Evolutionary conservation across 768 basidiomycete genomes (phyloP).

Genomic region (Daedaleopsis nitida): DNA sequence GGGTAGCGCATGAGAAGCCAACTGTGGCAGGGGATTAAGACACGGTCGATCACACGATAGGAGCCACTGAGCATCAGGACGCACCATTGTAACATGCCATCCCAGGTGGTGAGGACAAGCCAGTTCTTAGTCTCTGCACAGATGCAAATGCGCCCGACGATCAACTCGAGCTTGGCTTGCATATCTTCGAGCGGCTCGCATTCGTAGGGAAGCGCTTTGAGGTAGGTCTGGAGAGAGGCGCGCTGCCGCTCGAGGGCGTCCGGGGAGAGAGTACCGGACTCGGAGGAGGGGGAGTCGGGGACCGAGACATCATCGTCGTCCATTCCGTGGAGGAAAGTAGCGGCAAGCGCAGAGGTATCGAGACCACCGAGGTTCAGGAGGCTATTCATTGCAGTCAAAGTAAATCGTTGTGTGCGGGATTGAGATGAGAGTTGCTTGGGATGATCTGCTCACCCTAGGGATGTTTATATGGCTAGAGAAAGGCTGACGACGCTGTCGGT

Average conservation of each 20-base stretch:
- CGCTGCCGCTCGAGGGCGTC: constrained; percentile 57
- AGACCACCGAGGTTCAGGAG: constrained; percentile 14
- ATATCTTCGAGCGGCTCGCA: constrained; percentile 74
- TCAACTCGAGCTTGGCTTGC: constrained; percentile 66
- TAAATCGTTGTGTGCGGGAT: constrained; percentile 12
- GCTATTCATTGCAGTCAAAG: constrained; percentile 4
- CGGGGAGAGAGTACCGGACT: constrained; percentile 29
- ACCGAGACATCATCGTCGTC: constrained; percentile 61
- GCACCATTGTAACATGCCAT: constrained; percentile 78
- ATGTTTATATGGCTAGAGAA: constrained; percentile 8
- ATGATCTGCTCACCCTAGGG: constrained; percentile 16
- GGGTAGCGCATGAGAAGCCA: constrained; percentile 86
- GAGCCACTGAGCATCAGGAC: constrained; percentile 19
- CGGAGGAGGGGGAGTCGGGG: constrained; percentile 43
- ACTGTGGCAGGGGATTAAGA: constrained; percentile 37
- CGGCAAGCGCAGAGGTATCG: background rate
- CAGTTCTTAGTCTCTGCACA: constrained; percentile 79
- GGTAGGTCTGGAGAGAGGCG: constrained; percentile 63
- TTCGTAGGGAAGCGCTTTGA: constrained; percentile 70
- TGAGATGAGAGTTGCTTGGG: background rate
- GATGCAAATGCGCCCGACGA: constrained; percentile 67
- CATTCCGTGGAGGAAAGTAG: constrained; percentile 39
- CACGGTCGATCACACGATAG: background rate
- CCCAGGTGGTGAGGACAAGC: constrained; percentile 75
- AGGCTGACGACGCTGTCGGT: constrained; percentile 30